Conservation (phyloP, 2,329 filamentous ascomycete genomes). For the Cordyceps farinosa region DNA sequence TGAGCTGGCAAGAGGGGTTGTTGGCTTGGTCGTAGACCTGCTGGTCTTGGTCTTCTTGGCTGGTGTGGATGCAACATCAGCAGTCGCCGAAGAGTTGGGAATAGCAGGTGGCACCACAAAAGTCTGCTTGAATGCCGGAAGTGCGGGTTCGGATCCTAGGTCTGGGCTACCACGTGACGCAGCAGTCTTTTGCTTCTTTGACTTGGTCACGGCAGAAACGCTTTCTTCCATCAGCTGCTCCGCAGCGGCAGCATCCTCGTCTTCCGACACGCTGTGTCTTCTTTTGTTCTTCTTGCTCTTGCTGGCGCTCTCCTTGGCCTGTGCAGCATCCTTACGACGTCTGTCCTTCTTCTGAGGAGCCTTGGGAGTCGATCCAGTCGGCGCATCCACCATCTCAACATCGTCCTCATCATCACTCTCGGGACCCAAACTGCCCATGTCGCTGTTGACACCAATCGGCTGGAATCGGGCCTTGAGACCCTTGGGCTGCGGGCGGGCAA, state of each 20-base stretch:
- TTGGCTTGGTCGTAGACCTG: not conserved
- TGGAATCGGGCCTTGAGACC: conserved; percentile 65
- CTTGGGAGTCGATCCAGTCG: conserved; percentile 25
- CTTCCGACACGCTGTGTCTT: conserved; percentile 36
- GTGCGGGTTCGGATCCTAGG: conserved; percentile 30
- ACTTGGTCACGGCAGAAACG: conserved; percentile 37
- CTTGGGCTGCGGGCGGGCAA: conserved; percentile 61
- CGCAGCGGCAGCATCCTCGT: conserved; percentile 35
- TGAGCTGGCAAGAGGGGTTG: not conserved
- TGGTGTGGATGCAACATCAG: conserved; percentile 6
- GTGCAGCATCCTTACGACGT: conserved; percentile 25
- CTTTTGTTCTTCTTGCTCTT: conserved; percentile 30
- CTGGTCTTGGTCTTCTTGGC: conserved; percentile 3
- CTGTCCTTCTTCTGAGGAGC: conserved; percentile 32
- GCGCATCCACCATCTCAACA: conserved; percentile 42
- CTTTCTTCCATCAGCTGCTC: conserved; percentile 35
- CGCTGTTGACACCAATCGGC: conserved; percentile 55
- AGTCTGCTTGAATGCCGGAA: conserved; percentile 31
- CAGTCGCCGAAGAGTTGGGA: conserved; percentile 23
- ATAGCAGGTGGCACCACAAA: conserved; percentile 32
- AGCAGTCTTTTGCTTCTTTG: conserved; percentile 38
- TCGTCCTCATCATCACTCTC: conserved; percentile 40
- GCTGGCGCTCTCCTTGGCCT: conserved; percentile 20
- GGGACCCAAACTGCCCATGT: conserved; percentile 37
- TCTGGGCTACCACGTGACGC: conserved; percentile 31